Evolutionary conservation across 2,329 filamentous ascomycete species (phyloP).

Genomic region (Stagonosporopsis cucurbitacearum): DNA sequence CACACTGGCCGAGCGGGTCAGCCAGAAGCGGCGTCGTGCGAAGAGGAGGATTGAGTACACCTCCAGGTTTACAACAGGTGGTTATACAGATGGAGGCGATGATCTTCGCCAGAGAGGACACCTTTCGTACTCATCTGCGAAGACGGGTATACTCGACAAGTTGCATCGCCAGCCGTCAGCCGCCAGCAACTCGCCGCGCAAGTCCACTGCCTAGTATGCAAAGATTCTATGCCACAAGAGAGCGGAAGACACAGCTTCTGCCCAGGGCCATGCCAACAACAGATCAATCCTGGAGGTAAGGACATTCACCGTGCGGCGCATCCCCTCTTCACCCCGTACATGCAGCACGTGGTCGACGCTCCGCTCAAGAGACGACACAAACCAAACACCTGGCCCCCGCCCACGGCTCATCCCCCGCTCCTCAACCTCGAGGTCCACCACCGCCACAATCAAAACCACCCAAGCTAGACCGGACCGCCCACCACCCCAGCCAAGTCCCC

Average conservation of each 20-base stretch:
- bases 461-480: no score
- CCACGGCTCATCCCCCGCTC: neutral
- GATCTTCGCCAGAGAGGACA: neutral
- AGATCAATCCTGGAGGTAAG: neutral
- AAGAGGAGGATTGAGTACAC: neutral
- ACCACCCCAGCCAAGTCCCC: no score
- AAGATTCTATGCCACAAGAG: neutral
- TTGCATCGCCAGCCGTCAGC: neutral
- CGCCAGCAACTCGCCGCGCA: neutral
- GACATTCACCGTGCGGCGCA: neutral
- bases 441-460: no score
- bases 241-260: neutral
- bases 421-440: no score
- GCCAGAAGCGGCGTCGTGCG: neutral
- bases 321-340: neutral
- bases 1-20: neutral
- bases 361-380: neutral
- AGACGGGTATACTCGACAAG: neutral
- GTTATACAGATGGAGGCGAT: neutral
- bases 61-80: neutral
- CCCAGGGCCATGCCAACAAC: neutral
- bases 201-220: neutral
- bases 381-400: neutral
- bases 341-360: neutral
- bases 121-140: neutral